Evolutionary conservation across 2,329 filamentous ascomycete species (phyloP).

Genomic region (Apiospora saccharicola): DNA sequence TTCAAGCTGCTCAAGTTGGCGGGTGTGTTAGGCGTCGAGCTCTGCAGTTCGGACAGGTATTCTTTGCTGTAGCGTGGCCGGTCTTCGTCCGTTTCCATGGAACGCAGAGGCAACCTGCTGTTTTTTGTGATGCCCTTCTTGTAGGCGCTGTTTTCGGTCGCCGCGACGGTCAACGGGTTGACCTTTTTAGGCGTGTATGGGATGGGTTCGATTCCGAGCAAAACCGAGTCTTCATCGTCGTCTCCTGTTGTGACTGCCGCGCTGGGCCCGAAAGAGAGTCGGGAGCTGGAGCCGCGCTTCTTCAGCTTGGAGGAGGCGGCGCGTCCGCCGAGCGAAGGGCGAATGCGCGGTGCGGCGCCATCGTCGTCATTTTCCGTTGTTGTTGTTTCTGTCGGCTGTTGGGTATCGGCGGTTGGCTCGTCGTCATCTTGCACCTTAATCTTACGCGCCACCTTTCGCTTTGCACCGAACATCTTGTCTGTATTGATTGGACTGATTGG

Average conservation of each 20-base stretch:
- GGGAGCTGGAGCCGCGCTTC: slow-evolving; percentile 69
- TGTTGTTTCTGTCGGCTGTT: slow-evolving; percentile 34
- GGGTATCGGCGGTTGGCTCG: slow-evolving; percentile 51
- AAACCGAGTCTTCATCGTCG: slow-evolving; percentile 52
- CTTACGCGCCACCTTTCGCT: slow-evolving; percentile 77
- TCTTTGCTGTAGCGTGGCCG: slow-evolving; percentile 86
- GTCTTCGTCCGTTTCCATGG: slow-evolving; percentile 68
- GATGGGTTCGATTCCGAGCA: slow-evolving; percentile 44
- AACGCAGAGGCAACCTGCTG: slow-evolving; percentile 63
- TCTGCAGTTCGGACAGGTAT: slow-evolving; percentile 84
- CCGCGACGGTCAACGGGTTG: slow-evolving; percentile 66
- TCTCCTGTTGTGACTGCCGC: slow-evolving; percentile 63
- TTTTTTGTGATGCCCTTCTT: slow-evolving; percentile 59
- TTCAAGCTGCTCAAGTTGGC: slow-evolving; percentile 60
- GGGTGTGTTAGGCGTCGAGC: slow-evolving; percentile 84
- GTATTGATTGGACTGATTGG: not conserved
- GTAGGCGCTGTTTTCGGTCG: slow-evolving; percentile 70
- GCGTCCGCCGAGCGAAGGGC: slow-evolving; percentile 50
- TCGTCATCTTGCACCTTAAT: slow-evolving; percentile 76
- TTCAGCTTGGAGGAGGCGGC: slow-evolving; percentile 67
- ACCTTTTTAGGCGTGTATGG: slow-evolving; percentile 67
- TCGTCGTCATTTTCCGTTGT: slow-evolving; percentile 51
- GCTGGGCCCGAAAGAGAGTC: slow-evolving; percentile 78
- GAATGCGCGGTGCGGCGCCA: slow-evolving; percentile 56
- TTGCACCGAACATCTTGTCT: slow-evolving; percentile 57